These are phyloP conservation scores for Solanum chiquidenum DNA, from an alignment of 257 asterid species.

Conservation along the genomic window DNA sequence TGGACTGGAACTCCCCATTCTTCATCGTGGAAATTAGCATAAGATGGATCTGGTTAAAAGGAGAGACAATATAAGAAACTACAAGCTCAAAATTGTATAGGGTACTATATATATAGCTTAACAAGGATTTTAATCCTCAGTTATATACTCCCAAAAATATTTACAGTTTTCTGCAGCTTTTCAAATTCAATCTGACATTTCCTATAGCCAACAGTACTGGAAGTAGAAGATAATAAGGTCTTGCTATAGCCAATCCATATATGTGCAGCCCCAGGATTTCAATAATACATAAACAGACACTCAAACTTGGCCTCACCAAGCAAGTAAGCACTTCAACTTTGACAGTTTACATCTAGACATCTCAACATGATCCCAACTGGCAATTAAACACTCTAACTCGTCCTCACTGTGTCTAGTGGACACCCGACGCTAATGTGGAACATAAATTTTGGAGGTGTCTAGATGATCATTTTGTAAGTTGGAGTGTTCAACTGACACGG, in stretches of 20 bases:
- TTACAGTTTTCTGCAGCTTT: not conserved
- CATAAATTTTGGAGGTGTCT: not conserved
- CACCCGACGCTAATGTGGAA: not conserved
- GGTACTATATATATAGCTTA: not conserved
- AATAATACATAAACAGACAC: not conserved
- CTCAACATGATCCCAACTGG: not conserved
- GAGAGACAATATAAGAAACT: not conserved
- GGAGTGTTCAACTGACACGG: not conserved
- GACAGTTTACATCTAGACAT: not conserved
- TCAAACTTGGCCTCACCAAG: not conserved
- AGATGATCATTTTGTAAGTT: not conserved
- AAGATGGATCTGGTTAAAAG: constrained; percentile 24
- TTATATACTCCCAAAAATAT: not conserved
- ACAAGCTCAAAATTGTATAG: constrained; percentile 13
- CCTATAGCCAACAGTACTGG: not conserved
- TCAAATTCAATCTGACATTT: not conserved
- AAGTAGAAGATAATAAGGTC: not conserved
- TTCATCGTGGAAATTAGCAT: constrained; percentile 42
- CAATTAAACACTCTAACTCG: not conserved
- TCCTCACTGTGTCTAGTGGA: not conserved
- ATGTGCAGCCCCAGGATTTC: not conserved
- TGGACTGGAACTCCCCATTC: constrained; percentile 55
- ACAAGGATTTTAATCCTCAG: not conserved
- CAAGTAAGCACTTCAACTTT: not conserved
- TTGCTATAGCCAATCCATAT: not conserved